A percentile compares a stretch with the other conserved stretches of the same genome.
Conservation (phyloP, 1,284 basidiomycete genomes). For the Baeospora myosura region DNA sequence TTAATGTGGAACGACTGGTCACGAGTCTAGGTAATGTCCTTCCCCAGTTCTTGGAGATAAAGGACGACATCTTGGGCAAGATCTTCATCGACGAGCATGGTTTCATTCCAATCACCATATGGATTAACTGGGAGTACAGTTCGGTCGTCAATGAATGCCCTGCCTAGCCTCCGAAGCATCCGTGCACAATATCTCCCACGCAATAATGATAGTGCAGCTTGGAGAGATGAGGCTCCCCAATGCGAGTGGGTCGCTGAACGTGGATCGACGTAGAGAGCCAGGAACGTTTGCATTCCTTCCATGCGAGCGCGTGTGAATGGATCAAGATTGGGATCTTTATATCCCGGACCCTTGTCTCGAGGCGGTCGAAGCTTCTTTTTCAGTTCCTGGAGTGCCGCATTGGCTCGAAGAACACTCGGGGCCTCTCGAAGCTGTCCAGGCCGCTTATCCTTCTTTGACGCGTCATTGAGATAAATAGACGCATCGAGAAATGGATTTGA, state of each 20-base stretch:
- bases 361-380: too few species aligned
- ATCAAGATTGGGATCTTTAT: slow-evolving; percentile 17
- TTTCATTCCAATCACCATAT: slow-evolving; percentile 23
- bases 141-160: slow-evolving; percentile 18
- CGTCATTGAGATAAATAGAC: too few species aligned
- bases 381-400: too few species aligned
- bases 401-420: too few species aligned
- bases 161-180: slow-evolving; percentile 13
- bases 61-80: slow-evolving; percentile 21
- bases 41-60: slow-evolving; percentile 22
- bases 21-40: slow-evolving; percentile 21
- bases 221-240: slow-evolving; percentile 22
- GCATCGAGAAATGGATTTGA: too few species aligned
- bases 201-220: slow-evolving; percentile 18
- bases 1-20: too few species aligned
- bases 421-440: too few species aligned
- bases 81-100: slow-evolving; percentile 22
- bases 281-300: slow-evolving; percentile 21
- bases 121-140: slow-evolving; percentile 22
- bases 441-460: too few species aligned
- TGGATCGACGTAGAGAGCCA: slow-evolving; percentile 18
- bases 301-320: slow-evolving; percentile 15
- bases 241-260: slow-evolving; percentile 17
- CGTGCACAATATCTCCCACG: slow-evolving; percentile 19
- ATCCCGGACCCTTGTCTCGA: slow-evolving; percentile 8